These are phyloP conservation scores for Xylaria grammica DNA, from an alignment of 495 filamentous ascomycete species.

Conservation along the genomic window DNA sequence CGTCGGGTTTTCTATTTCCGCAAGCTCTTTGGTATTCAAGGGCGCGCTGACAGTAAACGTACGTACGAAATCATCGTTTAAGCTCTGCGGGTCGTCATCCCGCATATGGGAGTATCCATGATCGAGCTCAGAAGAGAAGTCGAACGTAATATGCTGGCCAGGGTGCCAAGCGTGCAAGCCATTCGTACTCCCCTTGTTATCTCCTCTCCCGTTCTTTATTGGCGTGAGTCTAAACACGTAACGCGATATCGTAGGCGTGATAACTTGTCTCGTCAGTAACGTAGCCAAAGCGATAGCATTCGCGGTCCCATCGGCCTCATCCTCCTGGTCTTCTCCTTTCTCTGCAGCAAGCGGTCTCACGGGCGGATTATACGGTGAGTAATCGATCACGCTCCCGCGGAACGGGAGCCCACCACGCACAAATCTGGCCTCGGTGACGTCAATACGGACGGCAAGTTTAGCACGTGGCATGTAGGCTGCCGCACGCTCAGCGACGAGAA, in stretches of 20 bases:
- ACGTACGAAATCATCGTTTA: slow-evolving; percentile 83
- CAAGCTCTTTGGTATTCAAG: slow-evolving; percentile 26
- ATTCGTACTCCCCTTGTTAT: not conserved
- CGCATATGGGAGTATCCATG: slow-evolving; percentile 81
- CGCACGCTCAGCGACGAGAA: slow-evolving; percentile 66
- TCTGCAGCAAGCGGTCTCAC: slow-evolving; percentile 41
- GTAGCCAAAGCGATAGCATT: slow-evolving; percentile 47
- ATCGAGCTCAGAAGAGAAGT: slow-evolving; percentile 69
- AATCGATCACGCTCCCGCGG: slow-evolving; percentile 60
- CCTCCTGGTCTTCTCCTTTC: slow-evolving; percentile 6
- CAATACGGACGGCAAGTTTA: slow-evolving; percentile 73
- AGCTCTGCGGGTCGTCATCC: slow-evolving; percentile 72
- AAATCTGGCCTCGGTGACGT: slow-evolving; percentile 62
- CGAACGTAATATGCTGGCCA: slow-evolving; percentile 77
- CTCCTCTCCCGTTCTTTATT: not conserved
- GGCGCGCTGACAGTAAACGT: slow-evolving; percentile 77
- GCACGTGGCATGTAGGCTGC: slow-evolving; percentile 65
- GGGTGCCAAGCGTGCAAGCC: slow-evolving; percentile 55
- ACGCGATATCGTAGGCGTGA: slow-evolving; percentile 69
- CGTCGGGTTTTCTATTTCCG: slow-evolving; percentile 20
- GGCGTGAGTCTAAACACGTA: slow-evolving; percentile 63
- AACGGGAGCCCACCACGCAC: slow-evolving; percentile 70
- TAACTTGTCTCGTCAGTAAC: slow-evolving; percentile 55
- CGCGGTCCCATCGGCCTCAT: slow-evolving; percentile 10
- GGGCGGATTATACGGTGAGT: slow-evolving; percentile 70